Evolutionary conservation across 768 basidiomycete genomes (phyloP), one percentile per base, ranked within the genome.

Genomic region (Gelatoporia subvermispora): DNA sequence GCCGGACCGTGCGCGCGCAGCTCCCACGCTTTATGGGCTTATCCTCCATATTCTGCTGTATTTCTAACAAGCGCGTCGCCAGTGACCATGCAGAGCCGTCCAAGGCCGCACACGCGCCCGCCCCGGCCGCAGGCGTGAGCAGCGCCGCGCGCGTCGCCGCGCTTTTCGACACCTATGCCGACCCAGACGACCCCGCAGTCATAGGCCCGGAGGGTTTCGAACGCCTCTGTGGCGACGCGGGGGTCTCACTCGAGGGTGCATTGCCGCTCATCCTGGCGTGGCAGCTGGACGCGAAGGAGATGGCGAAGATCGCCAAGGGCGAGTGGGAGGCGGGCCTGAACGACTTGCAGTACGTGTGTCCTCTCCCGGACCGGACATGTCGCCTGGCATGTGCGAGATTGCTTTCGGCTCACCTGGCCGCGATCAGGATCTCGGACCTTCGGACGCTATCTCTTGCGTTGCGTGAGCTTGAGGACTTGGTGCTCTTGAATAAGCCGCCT

Each of bases 151-250:
- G 73, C 40, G 74, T 81, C 16, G 66, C 72, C 20, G 67, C 66
- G 1, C 71, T 90, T 15, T 92, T 91, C 71, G 68, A 68, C 43
- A 64, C 60, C 2, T 89, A 87, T 58, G 78, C 80, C 20, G 68
- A 72, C 50, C 50, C 53, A 8, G 85, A 88, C 41, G 68, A 73
- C 21, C 69, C 78, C 11, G 57, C 63, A 31, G 68, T 76, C 38
- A 89, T 93, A 56, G 84, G 81, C 1, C 76, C 85, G 1, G 86
- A 82, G 50, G 87, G 88, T 2, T 80, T 91, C 53, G 81, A 84
- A 64, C 71, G 67, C 45, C 66, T 93, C 23, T 93, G 85, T 66
- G 72, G 54, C 21, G 85, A 90, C 52, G 78, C 82, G 11, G 68
- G 77, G n/a, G 76, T 91, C 40, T 72, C 85, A 0, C 68, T 93